Evolutionary conservation across 495 filamentous ascomycete genomes (phyloP), one percentile per base, ranked within the genome.

Genomic region (Sabuloglossum arenarium): DNA sequence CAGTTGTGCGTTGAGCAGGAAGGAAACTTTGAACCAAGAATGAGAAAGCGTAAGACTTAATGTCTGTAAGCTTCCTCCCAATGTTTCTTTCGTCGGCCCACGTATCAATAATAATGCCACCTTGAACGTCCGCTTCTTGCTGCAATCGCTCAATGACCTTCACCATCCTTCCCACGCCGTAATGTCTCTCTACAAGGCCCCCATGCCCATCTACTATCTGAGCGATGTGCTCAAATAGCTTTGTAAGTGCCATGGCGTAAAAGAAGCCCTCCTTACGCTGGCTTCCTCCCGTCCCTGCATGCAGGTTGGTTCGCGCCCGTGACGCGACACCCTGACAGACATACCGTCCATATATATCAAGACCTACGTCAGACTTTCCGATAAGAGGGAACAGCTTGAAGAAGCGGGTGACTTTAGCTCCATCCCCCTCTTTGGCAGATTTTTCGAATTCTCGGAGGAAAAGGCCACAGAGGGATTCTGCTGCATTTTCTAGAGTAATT

Each of bases 311-410:
- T 47, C 91, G 79, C 30, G 93, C 91, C 56, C 82, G 76, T 34
- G 79, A 76, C 16, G 89, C 85, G 53, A 98, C 87, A 10, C 91
- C 90, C 65, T 89, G 82, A 63, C 91, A 98, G 37, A 98, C 88
- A 66, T 97, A 97, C 56, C 80, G 76, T 0, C 90, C 90, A 68
- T 98, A 98, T 3, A 93, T 86, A 69, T 97, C 89, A 51, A 97
- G 66, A 4, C 91, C 91, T 9, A 86, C 83, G 57, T 96, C 85
- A 1, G 83, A 82, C 62, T 87, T 80, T 25, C 87, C 91, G 64
- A 98, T 95, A 3, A 98, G 73, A 24, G 91, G 91, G 64, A 98
- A 98, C 46, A 98, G 69, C 70, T 98, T 98, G 70, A 98, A 98
- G 68, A 97, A 98, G 53, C 91, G 77, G 5, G 91, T 96, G 47